A percentile compares a stretch with the other conserved stretches of the same genome.
Conservation (phyloP, 345 rosid genomes). For the Salix purpurea region DNA sequence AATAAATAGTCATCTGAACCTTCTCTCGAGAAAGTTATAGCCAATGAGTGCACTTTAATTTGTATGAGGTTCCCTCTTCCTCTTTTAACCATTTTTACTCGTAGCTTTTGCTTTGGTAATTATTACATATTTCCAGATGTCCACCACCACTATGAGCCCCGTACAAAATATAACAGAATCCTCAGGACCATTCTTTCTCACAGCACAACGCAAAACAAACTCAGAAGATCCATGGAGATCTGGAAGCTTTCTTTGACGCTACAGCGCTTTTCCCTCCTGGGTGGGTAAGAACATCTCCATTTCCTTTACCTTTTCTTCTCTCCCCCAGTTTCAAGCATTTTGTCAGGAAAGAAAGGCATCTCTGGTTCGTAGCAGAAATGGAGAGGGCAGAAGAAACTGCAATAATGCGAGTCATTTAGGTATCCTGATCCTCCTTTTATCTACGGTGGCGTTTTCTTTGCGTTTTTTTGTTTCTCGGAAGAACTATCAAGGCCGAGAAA, state of each 20-base stretch:
- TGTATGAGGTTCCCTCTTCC: conserved; percentile 50
- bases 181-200: conserved; percentile 13
- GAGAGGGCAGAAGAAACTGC: neutral
- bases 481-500: neutral
- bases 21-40: conserved; percentile 18
- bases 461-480: neutral
- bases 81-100: conserved; percentile 8
- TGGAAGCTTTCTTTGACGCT: neutral
- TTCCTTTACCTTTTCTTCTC: neutral
- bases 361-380: neutral
- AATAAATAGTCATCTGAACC: conserved; percentile 7
- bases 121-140: conserved; percentile 28
- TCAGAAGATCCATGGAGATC: conserved; percentile 4
- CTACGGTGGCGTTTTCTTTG: neutral
- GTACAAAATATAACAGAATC: conserved; percentile 20
- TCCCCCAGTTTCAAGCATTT: neutral
- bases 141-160: conserved; percentile 29
- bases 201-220: conserved; percentile 2
- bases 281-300: conserved; percentile 19
- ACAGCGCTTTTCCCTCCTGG: conserved; percentile 6
- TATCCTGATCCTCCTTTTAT: neutral
- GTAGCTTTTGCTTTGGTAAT: conserved; percentile 26
- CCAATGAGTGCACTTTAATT: conserved; percentile 44
- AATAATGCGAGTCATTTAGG: neutral
- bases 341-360: neutral